These are phyloP conservation scores for Solanum appendiculatum DNA, from an alignment of 257 asterid genomes.

Conservation along the genomic window DNA sequence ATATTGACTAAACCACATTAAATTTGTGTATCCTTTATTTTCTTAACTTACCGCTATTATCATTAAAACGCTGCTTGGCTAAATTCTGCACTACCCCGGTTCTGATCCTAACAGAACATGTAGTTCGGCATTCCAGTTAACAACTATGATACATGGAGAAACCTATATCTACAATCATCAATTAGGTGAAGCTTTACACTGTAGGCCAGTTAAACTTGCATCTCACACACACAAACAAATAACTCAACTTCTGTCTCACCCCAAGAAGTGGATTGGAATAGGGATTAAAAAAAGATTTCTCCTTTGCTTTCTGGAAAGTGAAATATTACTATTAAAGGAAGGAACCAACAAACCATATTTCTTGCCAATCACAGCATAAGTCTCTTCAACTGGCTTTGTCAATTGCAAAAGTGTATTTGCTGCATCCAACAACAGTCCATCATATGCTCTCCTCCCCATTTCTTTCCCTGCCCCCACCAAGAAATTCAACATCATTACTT, in stretches of 20 bases:
- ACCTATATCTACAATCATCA: neutral
- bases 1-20: neutral
- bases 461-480: constrained; percentile 23
- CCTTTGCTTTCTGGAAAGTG: neutral
- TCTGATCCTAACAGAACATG: neutral
- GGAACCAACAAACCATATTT: constrained; percentile 51
- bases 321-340: neutral
- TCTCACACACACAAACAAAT: neutral
- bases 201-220: neutral
- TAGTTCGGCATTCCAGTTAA: neutral
- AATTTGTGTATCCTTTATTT: neutral
- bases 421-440: constrained; percentile 79
- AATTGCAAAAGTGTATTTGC: constrained; percentile 91
- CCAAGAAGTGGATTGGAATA: neutral
- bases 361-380: constrained; percentile 55
- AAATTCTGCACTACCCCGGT: neutral
- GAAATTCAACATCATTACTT: neutral
- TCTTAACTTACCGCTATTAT: neutral
- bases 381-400: constrained; percentile 70
- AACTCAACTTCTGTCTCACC: neutral
- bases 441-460: constrained; percentile 43
- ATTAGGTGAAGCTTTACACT: neutral
- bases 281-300: neutral
- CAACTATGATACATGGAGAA: neutral
- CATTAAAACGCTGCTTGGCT: neutral